Evolutionary conservation across 768 basidiomycete species (phyloP), one percentile per base, ranked within the genome.

Genomic region (Grammothele lineata): DNA sequence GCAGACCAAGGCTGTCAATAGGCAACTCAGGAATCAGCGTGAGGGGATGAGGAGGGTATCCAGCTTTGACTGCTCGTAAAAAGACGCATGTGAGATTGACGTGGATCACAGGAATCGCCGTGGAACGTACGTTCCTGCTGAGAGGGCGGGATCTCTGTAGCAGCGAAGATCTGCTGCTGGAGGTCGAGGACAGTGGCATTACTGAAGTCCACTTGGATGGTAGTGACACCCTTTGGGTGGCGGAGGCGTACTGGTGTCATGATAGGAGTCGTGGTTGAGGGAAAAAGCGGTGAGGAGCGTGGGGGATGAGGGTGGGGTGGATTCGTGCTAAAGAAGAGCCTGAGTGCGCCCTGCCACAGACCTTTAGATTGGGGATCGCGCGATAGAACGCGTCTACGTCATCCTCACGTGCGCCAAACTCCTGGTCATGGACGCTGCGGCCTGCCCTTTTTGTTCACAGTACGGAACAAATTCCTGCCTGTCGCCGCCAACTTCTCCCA

Each of bases 41-140:
- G 34, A 96, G 73, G 1, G 79, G 56, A 35, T 74, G 78, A 0
- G 92, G 93, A 3, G 93, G 93, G 63, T 95, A 97, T 32, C 93
- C 92, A 14, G 77, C 71, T 67, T 83, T 89, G 48, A 91, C 88
- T 90, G 48, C 10, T 48, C 37, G 12, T 34, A 14, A 35, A 36
- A 48, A 4, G n/a, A 23, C 30, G 47, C 9, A 17, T 30, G 51
- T 12, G 35, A 45, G 4, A 21, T 10, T 5, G 23, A 35, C 8
- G 41, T 24, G 22, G 12, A 41, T 18, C 8, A 0, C 24, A 23
- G 0, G 45, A 51, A 40, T 19, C 1, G 37, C 17, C 6, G 45
- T 44, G 15, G 17, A 33, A 47, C 47, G 15, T 32, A 72, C 94
- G 65, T 51, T 83, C 83, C 71, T 95, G 94, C 26, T 78, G 78